Evolutionary conservation across 371 early-diverging fungal genomes (phyloP).

Genomic region (Mucor piriformis): DNA sequence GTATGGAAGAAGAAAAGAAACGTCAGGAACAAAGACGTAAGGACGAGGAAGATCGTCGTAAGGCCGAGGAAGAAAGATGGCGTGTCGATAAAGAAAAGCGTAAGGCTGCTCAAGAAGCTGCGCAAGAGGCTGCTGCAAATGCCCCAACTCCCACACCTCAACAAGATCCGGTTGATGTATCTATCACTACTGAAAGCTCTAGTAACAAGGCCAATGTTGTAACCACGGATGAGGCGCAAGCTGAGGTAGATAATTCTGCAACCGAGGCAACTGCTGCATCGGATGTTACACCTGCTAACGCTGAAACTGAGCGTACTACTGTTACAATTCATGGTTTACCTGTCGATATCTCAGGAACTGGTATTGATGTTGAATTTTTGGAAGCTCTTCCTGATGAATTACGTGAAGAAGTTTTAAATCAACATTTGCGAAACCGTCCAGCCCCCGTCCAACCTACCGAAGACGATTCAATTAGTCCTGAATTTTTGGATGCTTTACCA

Average conservation of each 20-base stretch:
- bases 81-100: constrained; percentile 34
- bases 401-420: constrained; percentile 89
- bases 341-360: constrained; percentile 92
- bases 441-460: constrained; percentile 26
- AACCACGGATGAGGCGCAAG: neutral
- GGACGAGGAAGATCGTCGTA: constrained; percentile 51
- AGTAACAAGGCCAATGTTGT: neutral
- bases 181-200: neutral
- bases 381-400: constrained; percentile 96
- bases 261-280: constrained; percentile 39
- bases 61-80: constrained; percentile 59
- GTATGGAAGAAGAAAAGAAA: constrained; percentile 55
- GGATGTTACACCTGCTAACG: constrained; percentile 11
- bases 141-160: constrained; percentile 13
- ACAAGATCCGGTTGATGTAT: neutral
- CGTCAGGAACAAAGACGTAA: constrained; percentile 44
- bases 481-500: constrained; percentile 83
- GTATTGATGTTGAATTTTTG: constrained; percentile 93
- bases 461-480: constrained; percentile 64
- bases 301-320: constrained; percentile 43
- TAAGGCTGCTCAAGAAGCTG: constrained; percentile 26
- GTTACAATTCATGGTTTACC: constrained; percentile 52
- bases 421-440: constrained; percentile 46
- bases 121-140: constrained; percentile 37
- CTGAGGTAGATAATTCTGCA: neutral